Conservation (phyloP, 2,329 filamentous ascomycete species). For the Colletotrichum shisoi region DNA sequence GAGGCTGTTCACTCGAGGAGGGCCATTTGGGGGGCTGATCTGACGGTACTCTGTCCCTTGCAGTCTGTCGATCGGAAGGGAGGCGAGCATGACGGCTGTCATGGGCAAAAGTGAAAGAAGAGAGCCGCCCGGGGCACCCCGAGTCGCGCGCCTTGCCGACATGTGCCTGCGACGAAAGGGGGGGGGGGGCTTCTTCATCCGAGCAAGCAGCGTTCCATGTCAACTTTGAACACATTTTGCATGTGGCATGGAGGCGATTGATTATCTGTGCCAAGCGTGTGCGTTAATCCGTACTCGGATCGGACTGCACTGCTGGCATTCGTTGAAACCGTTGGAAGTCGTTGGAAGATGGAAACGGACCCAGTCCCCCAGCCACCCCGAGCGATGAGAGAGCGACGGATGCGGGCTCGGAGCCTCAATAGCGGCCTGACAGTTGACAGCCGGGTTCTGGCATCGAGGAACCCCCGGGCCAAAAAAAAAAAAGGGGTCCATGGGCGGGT, state of each 20-base stretch:
- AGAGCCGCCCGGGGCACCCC: conserved; percentile 12
- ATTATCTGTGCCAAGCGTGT: no score
- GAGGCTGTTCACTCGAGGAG: not conserved
- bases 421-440: conserved; percentile 13
- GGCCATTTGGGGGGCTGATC: not conserved
- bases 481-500: not conserved
- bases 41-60: conserved; percentile 14
- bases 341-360: not conserved
- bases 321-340: not conserved
- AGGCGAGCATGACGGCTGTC: conserved; percentile 28
- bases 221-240: not conserved
- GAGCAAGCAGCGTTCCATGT: not conserved
- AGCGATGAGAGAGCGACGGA: not conserved
- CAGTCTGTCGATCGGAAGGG: not conserved
- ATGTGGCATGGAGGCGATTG: not conserved
- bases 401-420: not conserved
- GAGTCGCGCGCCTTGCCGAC: conserved; percentile 1
- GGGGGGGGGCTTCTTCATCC: conserved; percentile 6
- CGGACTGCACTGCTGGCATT: not conserved
- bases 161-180: conserved; percentile 8
- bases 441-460: conserved; percentile 13
- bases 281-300: not conserved
- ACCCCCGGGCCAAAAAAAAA: not conserved
- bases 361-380: conserved; percentile 29
- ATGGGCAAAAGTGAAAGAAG: conserved; percentile 1